Evolutionary conservation across 2,329 filamentous ascomycete species (phyloP).

Genomic region (Diaporthe citriasiana): DNA sequence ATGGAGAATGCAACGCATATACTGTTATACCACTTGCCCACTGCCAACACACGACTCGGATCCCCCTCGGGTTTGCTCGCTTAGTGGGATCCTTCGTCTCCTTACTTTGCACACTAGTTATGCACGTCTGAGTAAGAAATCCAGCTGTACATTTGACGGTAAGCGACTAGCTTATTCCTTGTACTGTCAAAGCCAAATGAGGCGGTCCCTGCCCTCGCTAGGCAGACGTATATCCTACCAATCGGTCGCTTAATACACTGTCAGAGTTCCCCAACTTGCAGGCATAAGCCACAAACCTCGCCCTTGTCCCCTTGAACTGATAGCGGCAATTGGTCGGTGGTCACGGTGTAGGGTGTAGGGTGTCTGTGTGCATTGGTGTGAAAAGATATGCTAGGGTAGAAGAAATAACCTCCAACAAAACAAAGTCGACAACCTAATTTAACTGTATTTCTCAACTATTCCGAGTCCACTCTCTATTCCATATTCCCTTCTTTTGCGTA

Average conservation of each 20-base stretch:
- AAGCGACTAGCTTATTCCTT: neutral
- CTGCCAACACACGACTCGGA: too few relatives aligned
- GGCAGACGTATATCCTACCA: conserved; percentile 1
- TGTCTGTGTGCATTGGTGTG: neutral
- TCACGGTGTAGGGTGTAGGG: neutral
- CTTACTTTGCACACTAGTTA: neutral
- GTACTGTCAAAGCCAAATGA: neutral
- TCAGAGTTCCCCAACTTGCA: neutral
- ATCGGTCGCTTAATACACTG: neutral
- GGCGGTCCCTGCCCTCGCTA: neutral
- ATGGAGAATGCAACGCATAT: too few relatives aligned
- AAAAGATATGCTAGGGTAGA: neutral
- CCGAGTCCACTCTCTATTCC: neutral
- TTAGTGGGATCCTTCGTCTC: neutral
- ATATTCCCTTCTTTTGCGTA: neutral
- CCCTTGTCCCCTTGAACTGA: neutral
- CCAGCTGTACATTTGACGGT: neutral
- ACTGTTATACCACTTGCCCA: too few relatives aligned
- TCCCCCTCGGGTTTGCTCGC: neutral
- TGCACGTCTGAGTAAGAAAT: conserved; percentile 3
- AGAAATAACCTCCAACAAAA: neutral
- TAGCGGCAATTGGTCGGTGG: neutral
- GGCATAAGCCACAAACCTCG: neutral
- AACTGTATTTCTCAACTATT: neutral
- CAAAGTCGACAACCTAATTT: neutral